Evolutionary conservation across 73 alveolate genomes (phyloP), one percentile per base, ranked within the genome.

Genomic region (Paramecium pentaurelia): DNA sequence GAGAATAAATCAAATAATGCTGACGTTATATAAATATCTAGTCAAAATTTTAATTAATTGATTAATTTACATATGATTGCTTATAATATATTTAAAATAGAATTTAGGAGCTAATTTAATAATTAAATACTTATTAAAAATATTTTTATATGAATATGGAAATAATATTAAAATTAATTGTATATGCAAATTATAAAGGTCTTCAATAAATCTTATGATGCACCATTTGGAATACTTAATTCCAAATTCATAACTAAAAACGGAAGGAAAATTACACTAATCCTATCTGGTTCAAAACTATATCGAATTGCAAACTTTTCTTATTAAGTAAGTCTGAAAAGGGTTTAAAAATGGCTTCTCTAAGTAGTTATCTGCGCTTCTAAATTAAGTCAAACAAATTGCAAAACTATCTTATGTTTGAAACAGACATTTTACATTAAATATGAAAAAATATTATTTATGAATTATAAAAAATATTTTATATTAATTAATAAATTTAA

Each of bases 161-260:
- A n/a, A n/a, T n/a, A n/a, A n/a, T n/a, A n/a, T n/a, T n/a, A n/a
- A n/a, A n/a, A n/a, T n/a, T n/a, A n/a, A n/a, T n/a, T n/a, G n/a
- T n/a, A n/a, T n/a, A 54, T 54, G 70, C 70, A 54, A 54, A 14
- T 54, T 54, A 54, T 28, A 3, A 64, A 64, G 51, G 38, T 73
- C 18, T 73, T 73, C 60, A 73, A 12, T 38, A 73, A 73, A 73
- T 73, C 87, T 73, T 73, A 18, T 73, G 87, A 73, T 73, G 38
- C 54, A 73, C 87, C 87, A 73, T 73, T 34, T 2, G 87, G 87
- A 73, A 73, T 38, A 34, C 54, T 73, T 8, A 73, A 68, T 73
- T 32, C 60, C 60, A 73, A n/a, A 73, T 73, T 73, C 37, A 73
- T 73, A 16, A 73, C 87, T 6, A 73, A 73, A 73, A 73, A 73